A percentile compares a stretch with the other conserved stretches of the same genome.
Conservation (phyloP, 768 basidiomycete genomes). For the Terana coerulea region DNA sequence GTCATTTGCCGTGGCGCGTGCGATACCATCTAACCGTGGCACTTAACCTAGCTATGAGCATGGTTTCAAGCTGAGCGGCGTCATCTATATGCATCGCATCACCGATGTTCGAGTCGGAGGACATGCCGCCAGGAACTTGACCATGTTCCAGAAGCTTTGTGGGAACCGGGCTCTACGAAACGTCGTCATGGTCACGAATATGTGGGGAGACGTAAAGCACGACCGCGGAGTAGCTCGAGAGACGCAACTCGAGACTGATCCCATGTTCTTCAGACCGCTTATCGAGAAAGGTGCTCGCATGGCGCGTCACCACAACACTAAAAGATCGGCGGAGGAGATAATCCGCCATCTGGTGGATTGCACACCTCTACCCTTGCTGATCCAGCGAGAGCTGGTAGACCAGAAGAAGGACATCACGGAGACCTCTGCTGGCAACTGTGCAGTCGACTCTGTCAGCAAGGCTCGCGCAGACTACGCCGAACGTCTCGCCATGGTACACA, state of each 20-base stretch:
- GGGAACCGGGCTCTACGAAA: constrained; percentile 20
- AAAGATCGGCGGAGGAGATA: constrained; percentile 37
- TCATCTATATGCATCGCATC: constrained; percentile 27
- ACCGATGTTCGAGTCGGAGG: constrained; percentile 21
- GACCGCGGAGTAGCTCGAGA: constrained; percentile 30
- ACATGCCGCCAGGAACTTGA: constrained; percentile 13
- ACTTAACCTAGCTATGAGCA: constrained; percentile 14
- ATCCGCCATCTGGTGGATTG: constrained; percentile 38
- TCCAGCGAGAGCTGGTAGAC: constrained; percentile 50
- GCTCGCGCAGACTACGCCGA: constrained; percentile 39
- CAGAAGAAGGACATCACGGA: constrained; percentile 5
- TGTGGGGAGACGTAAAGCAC: constrained; percentile 23
- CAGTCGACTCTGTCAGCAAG: constrained; percentile 39
- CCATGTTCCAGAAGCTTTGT: constrained; percentile 23
- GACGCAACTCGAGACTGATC: constrained; percentile 35
- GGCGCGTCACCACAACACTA: constrained; percentile 37
- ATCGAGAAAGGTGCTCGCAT: constrained; percentile 45
- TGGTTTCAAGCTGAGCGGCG: constrained; percentile 15
- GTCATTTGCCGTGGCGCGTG: background rate
- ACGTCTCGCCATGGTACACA: constrained; percentile 36
- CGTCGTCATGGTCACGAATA: constrained; percentile 25
- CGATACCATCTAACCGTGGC: constrained; percentile 14
- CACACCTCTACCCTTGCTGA: constrained; percentile 41
- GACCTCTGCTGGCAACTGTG: constrained; percentile 24
- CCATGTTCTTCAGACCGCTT: constrained; percentile 47